A percentile compares a stretch with the other conserved stretches of the same genome.
Conservation (phyloP, 768 basidiomycete genomes). For the Coprinopsis marcescibilis region DNA sequence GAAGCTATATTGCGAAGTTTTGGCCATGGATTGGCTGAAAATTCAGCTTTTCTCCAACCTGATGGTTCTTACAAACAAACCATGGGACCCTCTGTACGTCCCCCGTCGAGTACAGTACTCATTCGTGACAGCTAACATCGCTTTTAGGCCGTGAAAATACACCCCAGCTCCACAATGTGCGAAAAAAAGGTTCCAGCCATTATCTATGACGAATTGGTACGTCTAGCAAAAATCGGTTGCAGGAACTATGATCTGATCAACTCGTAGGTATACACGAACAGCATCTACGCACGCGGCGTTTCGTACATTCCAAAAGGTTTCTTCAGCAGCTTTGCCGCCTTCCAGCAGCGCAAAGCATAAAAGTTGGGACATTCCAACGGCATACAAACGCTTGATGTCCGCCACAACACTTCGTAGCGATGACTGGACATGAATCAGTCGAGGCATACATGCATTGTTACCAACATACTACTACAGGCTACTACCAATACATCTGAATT, state of each 20-base stretch:
- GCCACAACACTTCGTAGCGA: too few species aligned
- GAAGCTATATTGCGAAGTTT: constrained; percentile 69
- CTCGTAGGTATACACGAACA: constrained; percentile 66
- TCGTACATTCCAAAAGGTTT: constrained; percentile 66
- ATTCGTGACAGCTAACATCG: background rate
- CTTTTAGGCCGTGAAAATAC: constrained; percentile 72
- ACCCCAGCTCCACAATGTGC: constrained; percentile 79
- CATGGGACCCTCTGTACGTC: constrained; percentile 61
- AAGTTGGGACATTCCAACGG: too few species aligned
- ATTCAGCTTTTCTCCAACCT: constrained; percentile 77
- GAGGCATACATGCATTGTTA: too few species aligned
- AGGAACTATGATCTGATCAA: background rate
- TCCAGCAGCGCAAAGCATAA: constrained; percentile 28
- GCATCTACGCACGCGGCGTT: constrained; percentile 89
- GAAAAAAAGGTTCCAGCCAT: constrained; percentile 83
- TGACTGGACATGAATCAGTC: too few species aligned
- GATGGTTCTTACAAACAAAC: constrained; percentile 86
- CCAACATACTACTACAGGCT: too few species aligned
- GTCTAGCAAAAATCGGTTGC: constrained; percentile 2
- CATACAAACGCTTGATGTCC: too few species aligned
- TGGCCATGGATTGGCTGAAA: constrained; percentile 71
- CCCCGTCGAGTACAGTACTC: background rate
- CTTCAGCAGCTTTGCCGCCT: constrained; percentile 28
- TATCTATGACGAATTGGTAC: constrained; percentile 88
- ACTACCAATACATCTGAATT: too few species aligned